phyloP scores from a whole-genome alignment of 2,329 filamentous ascomycete genomes.

The Epichloe glyceriae region DNA sequence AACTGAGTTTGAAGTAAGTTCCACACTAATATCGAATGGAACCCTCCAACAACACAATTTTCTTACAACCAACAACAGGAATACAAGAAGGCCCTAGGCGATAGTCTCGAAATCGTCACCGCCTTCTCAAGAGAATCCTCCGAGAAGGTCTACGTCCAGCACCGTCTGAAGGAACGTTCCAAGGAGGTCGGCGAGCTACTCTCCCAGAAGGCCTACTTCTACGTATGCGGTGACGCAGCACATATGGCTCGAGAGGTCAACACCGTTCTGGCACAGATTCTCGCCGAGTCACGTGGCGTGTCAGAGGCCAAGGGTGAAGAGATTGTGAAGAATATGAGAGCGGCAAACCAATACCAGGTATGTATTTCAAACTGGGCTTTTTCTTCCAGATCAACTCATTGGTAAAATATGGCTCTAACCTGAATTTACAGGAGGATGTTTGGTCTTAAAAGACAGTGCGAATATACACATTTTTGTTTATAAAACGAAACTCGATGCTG shows the following conservation, averaged over 20 bases:
- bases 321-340: slow-evolving; percentile 92
- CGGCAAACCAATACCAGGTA: slow-evolving; percentile 92
- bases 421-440: slow-evolving; percentile 47
- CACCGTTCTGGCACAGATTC: slow-evolving; percentile 71
- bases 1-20: slow-evolving; percentile 79
- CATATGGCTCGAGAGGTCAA: slow-evolving; percentile 96
- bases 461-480: neutral
- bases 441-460: slow-evolving; percentile 39
- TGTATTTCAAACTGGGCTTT: slow-evolving; percentile 11
- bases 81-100: slow-evolving; percentile 71
- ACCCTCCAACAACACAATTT: neutral
- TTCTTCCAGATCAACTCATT: neutral
- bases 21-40: too few species aligned
- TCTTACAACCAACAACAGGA: slow-evolving; percentile 37
- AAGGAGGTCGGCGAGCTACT: slow-evolving; percentile 80
- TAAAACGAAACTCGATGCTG: neutral
- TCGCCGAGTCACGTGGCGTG: slow-evolving; percentile 71
- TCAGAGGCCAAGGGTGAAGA: slow-evolving; percentile 84
- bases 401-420: neutral
- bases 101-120: slow-evolving; percentile 80
- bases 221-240: slow-evolving; percentile 94
- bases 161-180: slow-evolving; percentile 71
- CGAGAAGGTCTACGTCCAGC: slow-evolving; percentile 95
- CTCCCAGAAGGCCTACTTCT: slow-evolving; percentile 81
- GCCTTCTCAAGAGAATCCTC: slow-evolving; percentile 85